A percentile compares a stretch with the other conserved stretches of the same genome.
Evolutionary conservation across 2,329 filamentous ascomycete genomes (phyloP).

Genomic region (Furcasterigmium sp.): DNA sequence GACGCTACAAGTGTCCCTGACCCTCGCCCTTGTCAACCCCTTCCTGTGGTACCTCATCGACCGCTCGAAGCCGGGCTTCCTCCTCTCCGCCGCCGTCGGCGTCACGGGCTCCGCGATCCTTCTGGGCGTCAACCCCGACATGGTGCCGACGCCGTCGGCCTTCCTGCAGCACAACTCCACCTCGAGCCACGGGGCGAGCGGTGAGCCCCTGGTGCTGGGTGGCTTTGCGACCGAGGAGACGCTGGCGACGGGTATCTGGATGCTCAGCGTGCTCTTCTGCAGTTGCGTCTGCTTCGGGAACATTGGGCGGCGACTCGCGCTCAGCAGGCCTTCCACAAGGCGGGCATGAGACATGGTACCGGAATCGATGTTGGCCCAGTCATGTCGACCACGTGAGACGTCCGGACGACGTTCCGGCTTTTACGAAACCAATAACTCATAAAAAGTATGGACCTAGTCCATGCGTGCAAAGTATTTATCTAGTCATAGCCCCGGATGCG

Average conservation of each 20-base stretch:
- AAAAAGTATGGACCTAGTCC: no score
- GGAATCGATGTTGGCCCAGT: no score
- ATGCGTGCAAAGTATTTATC: no score
- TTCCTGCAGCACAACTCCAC: slow-evolving; percentile 20
- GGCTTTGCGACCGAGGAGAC: slow-evolving; percentile 57
- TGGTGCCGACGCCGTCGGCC: slow-evolving; percentile 65
- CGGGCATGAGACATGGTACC: slow-evolving; percentile 8
- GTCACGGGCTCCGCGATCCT: slow-evolving; percentile 68
- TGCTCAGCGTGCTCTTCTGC: slow-evolving; percentile 89
- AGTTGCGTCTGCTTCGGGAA: slow-evolving; percentile 95
- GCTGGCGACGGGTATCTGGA: slow-evolving; percentile 76
- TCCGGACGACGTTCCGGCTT: no score
- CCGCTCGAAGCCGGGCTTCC: slow-evolving; percentile 77
- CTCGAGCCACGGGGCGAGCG: slow-evolving; percentile 11
- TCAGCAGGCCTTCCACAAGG: slow-evolving; percentile 36
- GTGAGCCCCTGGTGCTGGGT: slow-evolving; percentile 34
- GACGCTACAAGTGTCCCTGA: slow-evolving; percentile 86
- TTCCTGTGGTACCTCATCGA: slow-evolving; percentile 96
- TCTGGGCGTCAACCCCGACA: slow-evolving; percentile 69
- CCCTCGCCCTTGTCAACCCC: slow-evolving; percentile 85
- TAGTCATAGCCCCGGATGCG: no score
- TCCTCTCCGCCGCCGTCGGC: slow-evolving; percentile 71
- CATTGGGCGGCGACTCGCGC: slow-evolving; percentile 76
- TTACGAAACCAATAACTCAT: no score
- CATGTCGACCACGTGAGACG: no score